Conservation (phyloP, 2,329 filamentous ascomycete species). For the Claviceps monticola region DNA sequence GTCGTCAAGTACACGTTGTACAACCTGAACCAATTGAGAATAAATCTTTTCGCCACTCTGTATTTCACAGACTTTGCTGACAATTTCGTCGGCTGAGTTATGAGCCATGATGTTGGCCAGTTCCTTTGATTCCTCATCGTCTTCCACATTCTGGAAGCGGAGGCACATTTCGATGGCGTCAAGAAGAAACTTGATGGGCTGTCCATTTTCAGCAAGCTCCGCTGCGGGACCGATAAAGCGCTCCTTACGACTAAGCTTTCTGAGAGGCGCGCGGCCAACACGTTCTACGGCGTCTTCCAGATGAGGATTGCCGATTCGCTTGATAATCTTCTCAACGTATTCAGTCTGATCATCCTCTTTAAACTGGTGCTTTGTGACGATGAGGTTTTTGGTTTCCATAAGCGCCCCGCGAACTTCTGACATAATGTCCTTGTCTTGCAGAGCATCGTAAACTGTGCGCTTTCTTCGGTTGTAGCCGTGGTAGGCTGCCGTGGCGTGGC, state of each 20-base stretch:
- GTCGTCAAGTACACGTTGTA: conserved; percentile 71
- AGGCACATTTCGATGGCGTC: conserved; percentile 83
- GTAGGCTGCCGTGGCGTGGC: conserved; percentile 91
- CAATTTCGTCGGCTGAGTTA: conserved; percentile 58
- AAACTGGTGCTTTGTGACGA: conserved; percentile 79
- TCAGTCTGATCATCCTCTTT: conserved; percentile 58
- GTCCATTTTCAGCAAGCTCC: conserved; percentile 70
- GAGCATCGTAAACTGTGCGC: conserved; percentile 76
- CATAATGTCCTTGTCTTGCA: conserved; percentile 69
- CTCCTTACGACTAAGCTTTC: conserved; percentile 90
- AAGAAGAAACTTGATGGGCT: conserved; percentile 60
- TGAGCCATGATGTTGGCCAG: conserved; percentile 75
- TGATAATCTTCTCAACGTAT: conserved; percentile 87
- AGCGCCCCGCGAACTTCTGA: conserved; percentile 67
- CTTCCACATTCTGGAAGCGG: conserved; percentile 88
- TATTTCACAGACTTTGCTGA: conserved; percentile 69
- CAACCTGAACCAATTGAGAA: conserved; percentile 58
- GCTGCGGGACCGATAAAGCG: conserved; percentile 88
- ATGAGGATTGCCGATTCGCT: conserved; percentile 83
- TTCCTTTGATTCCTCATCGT: conserved; percentile 77
- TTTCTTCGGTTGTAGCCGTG: conserved; percentile 81
- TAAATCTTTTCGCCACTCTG: conserved; percentile 66
- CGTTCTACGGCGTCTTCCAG: conserved; percentile 88
- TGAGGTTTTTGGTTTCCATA: conserved; percentile 72
- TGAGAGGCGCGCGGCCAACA: conserved; percentile 84